Evolutionary conservation across 768 basidiomycete genomes (phyloP), one percentile per base, ranked within the genome.

Genomic region (Tylopilus balloui): DNA sequence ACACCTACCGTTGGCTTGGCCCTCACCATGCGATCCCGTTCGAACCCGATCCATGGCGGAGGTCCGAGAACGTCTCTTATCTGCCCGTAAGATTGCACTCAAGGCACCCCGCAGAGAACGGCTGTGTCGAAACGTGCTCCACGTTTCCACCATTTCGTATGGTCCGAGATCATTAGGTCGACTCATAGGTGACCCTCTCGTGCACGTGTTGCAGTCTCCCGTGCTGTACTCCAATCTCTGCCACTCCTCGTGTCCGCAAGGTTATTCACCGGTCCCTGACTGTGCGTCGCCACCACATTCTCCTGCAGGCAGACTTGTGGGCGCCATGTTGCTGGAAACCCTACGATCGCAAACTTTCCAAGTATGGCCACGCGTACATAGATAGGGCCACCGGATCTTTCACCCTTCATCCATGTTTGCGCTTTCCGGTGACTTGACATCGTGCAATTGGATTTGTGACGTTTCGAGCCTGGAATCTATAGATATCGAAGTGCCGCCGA

Each of bases 291-390:
- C 45, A 50, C 48, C 43, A 50, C 51, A 23, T 42, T 49, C 20
- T 50, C 60, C 61, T 60, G 61, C 60, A 61, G 52, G 60, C 58
- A 60, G 44, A 51, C 62, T 61, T 52, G 51, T 53, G 55, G 54
- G 46, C n/a, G 39, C 47, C 61, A 64, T 51, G 54, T 42, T 32
- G 48, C 32, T n/a, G 15, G 29, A 45, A 46, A 24, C 42, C 19
- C 32, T 41, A 28, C 29, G 29, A 47, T 47, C 40, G 40, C 40
- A 47, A 45, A 48, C 42, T 19, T 45, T 27, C 19, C 52, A 28
- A 37, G 35, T 20, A 17, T n/a, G 32, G 46, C 41, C 47, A 61
- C 25, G 25, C 31, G n/a, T n/a, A 39, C 51, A 43, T 24, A 14
- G 2, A 41, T 55, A 61, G 37, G 59, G 42, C 55, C 43, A 41